Evolutionary conservation across 768 basidiomycete species (phyloP), one percentile per base, ranked within the genome.

Genomic region (Trametes meyenii): DNA sequence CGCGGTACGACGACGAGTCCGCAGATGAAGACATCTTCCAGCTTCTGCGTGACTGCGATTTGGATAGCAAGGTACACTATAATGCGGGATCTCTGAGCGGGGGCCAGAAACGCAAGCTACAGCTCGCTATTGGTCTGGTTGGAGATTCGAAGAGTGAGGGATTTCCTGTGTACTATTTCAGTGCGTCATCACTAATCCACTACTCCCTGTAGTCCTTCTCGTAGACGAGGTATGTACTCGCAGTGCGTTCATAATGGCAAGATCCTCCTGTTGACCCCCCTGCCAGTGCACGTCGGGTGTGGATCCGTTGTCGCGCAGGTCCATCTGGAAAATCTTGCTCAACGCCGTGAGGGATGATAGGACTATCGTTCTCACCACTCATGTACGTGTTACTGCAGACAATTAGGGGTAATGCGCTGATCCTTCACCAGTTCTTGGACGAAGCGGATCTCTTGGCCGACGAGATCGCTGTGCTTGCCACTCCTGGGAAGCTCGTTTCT

Each of bases 61-160:
- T 93, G 23, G 83, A 75, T 17, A 78, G 76, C 57, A 92, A 92
- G 72, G 82, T 89, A 10, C 76, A 86, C 64, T 78, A 84, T 14
- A 87, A 87, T 66, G 85, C 89, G 1, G 76, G 76, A 54, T 87
- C 84, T 0, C 78, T 93, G 38, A 87, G 85, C 49, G 91, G 91
- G 1, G 91, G 91, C 10, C 90, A 93, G 76, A 92, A 92, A 76
- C 73, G 91, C 68, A 92, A 92, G 73, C 74, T 93, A 23, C 91
- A 93, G 67, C 76, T 92, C 17, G 91, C 91, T 0, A 86, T 90
- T 66, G 90, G 90, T 12, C 76, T 93, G 12, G 77, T 91, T 24
- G 89, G 89, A 4, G 89, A 90, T 1, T 90, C 89, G 0, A 85
- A 83, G 68, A 84, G 86, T 88, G 65, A 54, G 83, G 75, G 5